These are phyloP conservation scores for Geranium rotundifolium DNA, from an alignment of 345 rosid species.

Conservation along the genomic window DNA sequence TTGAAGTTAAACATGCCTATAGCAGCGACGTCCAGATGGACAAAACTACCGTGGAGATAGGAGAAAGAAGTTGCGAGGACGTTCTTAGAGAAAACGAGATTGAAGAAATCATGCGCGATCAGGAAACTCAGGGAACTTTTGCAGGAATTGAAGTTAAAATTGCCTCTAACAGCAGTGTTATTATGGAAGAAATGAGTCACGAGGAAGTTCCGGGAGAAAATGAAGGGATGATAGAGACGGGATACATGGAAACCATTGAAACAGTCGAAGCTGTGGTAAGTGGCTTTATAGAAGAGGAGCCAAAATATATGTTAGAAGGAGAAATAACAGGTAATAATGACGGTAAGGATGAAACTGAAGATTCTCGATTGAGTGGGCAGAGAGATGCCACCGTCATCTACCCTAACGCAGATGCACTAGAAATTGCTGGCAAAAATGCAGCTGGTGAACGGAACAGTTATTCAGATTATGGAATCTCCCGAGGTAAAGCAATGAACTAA, in stretches of 20 bases:
- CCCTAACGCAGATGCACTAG: conserved; percentile 17
- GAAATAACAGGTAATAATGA: neutral
- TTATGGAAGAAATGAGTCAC: conserved; percentile 5
- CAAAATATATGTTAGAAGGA: neutral
- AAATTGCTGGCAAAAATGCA: conserved; percentile 7
- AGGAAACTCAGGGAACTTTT: neutral
- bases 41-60: conserved; percentile 5
- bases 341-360: neutral
- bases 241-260: neutral
- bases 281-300: conserved; percentile 2
- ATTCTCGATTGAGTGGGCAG: conserved; percentile 1
- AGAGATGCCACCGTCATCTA: conserved; percentile 3
- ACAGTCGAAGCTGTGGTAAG: neutral
- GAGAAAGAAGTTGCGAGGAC: conserved; percentile 3
- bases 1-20: conserved; percentile 3
- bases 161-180: neutral
- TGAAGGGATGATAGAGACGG: neutral
- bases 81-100: neutral
- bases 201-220: conserved; percentile 1
- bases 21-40: neutral
- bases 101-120: neutral
- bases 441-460: conserved; percentile 4
- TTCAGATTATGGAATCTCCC: conserved; percentile 1
- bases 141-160: conserved; percentile 6
- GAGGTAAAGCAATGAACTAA: conserved; percentile 14